Evolutionary conservation across 169 alveolate genomes (phyloP).

Genomic region (Cryptosporidium sp.): DNA sequence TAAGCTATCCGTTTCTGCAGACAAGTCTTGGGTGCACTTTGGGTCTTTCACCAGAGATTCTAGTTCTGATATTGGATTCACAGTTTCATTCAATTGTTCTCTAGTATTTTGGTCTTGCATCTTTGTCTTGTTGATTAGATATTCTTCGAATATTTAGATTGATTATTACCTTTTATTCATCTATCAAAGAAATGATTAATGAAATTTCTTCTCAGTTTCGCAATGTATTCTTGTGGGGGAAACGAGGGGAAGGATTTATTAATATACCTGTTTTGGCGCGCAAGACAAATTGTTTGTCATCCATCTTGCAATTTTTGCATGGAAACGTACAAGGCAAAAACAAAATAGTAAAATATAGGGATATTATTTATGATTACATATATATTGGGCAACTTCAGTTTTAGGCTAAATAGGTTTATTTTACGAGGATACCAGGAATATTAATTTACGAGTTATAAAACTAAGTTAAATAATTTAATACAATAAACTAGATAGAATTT

Average conservation of each 20-base stretch:
- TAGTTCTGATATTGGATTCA: constrained; percentile 57
- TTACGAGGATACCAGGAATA: not conserved
- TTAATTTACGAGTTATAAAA: too few species aligned
- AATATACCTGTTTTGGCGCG: constrained; percentile 22
- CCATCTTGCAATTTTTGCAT: not conserved
- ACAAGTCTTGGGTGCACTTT: constrained; percentile 69
- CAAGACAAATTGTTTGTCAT: constrained; percentile 2
- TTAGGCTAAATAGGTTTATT: too few species aligned
- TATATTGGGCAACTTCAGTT: not conserved
- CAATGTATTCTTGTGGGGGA: constrained; percentile 19
- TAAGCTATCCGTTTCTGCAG: constrained; percentile 26
- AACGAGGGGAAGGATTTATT: not conserved
- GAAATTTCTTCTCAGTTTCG: not conserved
- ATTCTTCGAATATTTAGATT: not conserved
- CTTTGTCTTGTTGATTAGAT: not conserved
- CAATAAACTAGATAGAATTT: not conserved
- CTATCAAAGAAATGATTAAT: not conserved
- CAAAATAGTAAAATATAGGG: not conserved
- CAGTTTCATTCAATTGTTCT: constrained; percentile 47
- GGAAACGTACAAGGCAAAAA: not conserved
- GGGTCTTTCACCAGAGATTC: constrained; percentile 77
- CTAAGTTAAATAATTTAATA: not conserved
- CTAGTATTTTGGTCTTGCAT: constrained; percentile 35
- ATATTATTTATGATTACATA: not conserved
- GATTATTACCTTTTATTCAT: not conserved